phyloP scores from a whole-genome alignment of 768 basidiomycete genomes.

The Boletales sp. region DNA sequence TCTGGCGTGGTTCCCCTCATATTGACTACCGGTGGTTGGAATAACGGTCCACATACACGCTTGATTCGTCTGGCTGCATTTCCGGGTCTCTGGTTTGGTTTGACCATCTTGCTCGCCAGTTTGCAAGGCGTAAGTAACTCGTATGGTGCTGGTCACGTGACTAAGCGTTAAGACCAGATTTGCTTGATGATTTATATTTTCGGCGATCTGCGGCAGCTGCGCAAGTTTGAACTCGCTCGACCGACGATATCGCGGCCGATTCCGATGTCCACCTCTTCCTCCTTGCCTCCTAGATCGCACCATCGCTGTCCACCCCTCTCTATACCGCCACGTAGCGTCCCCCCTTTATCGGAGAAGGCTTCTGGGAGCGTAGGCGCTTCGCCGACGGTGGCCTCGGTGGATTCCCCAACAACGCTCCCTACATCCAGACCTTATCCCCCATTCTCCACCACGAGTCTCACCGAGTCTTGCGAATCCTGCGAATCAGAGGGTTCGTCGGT shows the following conservation, averaged over 20 bases:
- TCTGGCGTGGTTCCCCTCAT: slow-evolving; percentile 51
- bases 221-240: slow-evolving; percentile 72
- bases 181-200: slow-evolving; percentile 79
- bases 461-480: slow-evolving; percentile 17
- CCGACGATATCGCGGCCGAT: slow-evolving; percentile 56
- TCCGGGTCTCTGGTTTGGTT: slow-evolving; percentile 68
- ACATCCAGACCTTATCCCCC: neutral
- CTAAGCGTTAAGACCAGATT: slow-evolving; percentile 27
- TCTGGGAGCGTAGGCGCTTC: neutral
- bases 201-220: slow-evolving; percentile 74
- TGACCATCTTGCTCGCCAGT: slow-evolving; percentile 58
- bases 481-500: slow-evolving; percentile 15
- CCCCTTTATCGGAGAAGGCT: slow-evolving; percentile 3
- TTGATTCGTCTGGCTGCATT: slow-evolving; percentile 59
- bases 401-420: slow-evolving; percentile 12
- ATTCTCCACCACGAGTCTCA: slow-evolving; percentile 5
- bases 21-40: slow-evolving; percentile 41
- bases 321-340: slow-evolving; percentile 7
- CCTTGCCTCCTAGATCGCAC: slow-evolving; percentile 2
- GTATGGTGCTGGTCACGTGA: neutral
- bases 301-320: neutral
- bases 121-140: slow-evolving; percentile 54
- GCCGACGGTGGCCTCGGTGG: slow-evolving; percentile 1
- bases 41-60: slow-evolving; percentile 31
- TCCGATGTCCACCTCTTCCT: slow-evolving; percentile 13